A percentile compares a stretch with the other conserved stretches of the same genome.
Evolutionary conservation across 1,139 yeast genomes (phyloP).

Genomic region (Saccharomyces hybrid): DNA sequence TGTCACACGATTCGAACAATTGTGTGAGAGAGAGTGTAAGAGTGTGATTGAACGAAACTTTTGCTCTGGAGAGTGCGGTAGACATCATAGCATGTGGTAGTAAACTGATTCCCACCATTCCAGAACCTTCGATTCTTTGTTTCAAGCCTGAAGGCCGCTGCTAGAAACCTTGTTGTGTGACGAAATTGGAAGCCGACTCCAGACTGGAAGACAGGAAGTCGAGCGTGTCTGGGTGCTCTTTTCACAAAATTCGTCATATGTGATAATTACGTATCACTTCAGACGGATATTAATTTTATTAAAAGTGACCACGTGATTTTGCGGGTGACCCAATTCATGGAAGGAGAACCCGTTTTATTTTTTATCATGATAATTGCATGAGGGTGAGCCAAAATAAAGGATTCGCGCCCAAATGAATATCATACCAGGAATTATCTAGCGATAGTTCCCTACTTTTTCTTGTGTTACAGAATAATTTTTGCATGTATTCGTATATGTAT

Average conservation of each 20-base stretch:
- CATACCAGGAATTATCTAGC: neutral
- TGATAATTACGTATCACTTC: too few species aligned
- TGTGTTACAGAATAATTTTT: neutral
- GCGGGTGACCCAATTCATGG: neutral
- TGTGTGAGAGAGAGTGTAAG: neutral
- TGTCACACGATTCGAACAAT: slow-evolving; percentile 1
- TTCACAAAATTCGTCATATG: too few species aligned
- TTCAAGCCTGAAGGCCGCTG: neutral
- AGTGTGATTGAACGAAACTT: neutral
- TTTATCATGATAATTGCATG: neutral
- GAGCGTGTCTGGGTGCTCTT: neutral
- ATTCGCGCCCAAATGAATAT: neutral
- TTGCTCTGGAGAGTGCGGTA: neutral
- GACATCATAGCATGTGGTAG: neutral
- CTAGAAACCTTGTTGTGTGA: neutral
- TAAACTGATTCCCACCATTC: neutral
- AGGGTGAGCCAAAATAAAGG: slow-evolving; percentile 1
- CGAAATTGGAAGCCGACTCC: neutral
- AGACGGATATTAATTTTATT: neutral
- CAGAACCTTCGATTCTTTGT: neutral
- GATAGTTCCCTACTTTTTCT: neutral
- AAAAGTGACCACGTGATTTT: neutral
- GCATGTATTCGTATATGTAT: neutral
- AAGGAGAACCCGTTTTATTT: neutral
- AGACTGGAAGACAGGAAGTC: slow-evolving; percentile 1